These are phyloP conservation scores for Hortaea sp. DNA, from an alignment of 2,329 filamentous ascomycete species.

Conservation along the genomic window DNA sequence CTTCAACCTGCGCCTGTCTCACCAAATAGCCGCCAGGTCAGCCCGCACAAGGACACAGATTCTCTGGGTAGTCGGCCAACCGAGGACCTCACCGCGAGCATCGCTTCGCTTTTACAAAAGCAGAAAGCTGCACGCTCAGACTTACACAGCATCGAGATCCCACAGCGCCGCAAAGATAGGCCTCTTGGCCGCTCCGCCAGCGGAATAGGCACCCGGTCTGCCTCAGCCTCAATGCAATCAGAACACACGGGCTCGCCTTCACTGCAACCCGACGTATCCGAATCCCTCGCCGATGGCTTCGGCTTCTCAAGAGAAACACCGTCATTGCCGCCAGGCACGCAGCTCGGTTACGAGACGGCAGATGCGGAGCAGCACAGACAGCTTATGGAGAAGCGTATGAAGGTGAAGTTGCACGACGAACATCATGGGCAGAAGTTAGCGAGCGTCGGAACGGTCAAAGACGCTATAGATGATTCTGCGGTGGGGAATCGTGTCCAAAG, in stretches of 20 bases:
- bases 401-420: slow-evolving; percentile 17
- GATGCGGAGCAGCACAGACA: slow-evolving; percentile 21
- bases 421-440: slow-evolving; percentile 13
- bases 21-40: neutral
- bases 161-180: slow-evolving; percentile 18
- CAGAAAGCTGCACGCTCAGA: slow-evolving; percentile 6
- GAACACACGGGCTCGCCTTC: slow-evolving; percentile 2
- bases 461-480: slow-evolving; percentile 11
- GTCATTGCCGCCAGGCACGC: slow-evolving; percentile 20
- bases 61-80: slow-evolving; percentile 5
- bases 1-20: neutral
- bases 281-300: slow-evolving; percentile 14
- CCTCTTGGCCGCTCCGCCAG: slow-evolving; percentile 22
- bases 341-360: slow-evolving; percentile 25
- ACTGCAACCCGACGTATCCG: slow-evolving; percentile 2
- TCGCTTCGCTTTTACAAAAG: slow-evolving; percentile 14
- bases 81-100: slow-evolving; percentile 12
- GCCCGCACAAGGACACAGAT: neutral
- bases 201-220: slow-evolving; percentile 14
- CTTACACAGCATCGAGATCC: neutral
- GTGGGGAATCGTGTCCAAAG: slow-evolving; percentile 9
- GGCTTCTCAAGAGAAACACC: slow-evolving; percentile 6
- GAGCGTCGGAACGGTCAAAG: slow-evolving; percentile 23
- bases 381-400: slow-evolving; percentile 24
- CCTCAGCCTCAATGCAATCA: slow-evolving; percentile 8